Conservation (phyloP, 306 rosid species). For the Albizia julibrissin region DNA sequence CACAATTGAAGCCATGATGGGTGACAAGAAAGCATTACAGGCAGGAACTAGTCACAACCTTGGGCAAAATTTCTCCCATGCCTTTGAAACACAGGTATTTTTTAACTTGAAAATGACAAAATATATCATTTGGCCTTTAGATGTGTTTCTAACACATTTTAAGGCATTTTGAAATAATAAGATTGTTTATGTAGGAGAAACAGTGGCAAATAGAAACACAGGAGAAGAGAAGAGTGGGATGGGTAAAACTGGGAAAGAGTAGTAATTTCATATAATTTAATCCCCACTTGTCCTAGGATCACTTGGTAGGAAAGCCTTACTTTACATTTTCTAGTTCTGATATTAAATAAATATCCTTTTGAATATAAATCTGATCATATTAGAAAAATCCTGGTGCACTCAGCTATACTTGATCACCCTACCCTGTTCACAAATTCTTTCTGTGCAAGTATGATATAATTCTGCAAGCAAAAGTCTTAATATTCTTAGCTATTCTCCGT, state of each 20-base stretch:
- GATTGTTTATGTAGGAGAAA: neutral
- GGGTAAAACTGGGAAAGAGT: neutral
- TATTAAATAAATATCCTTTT: neutral
- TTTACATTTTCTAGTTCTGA: neutral
- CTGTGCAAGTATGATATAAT: conserved; percentile 3
- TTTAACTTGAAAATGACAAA: neutral
- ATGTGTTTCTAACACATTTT: neutral
- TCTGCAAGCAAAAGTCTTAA: neutral
- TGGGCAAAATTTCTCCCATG: conserved; percentile 94
- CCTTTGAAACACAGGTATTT: conserved; percentile 91
- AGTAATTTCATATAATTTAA: neutral
- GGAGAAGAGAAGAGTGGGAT: neutral
- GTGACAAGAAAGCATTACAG: conserved; percentile 92
- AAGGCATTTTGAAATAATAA: neutral
- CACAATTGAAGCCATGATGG: conserved; percentile 99
- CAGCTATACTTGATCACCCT: neutral
- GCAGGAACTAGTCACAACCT: conserved; percentile 99
- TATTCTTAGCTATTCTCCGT: neutral
- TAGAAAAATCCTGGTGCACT: neutral
- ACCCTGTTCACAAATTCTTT: neutral
- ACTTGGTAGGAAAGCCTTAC: neutral
- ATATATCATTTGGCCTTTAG: neutral
- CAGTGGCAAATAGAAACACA: neutral
- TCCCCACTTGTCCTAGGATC: neutral
- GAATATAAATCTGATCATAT: neutral